Evolutionary conservation across 169 alveolate genomes (phyloP).

Genomic region (Plasmodium vinckei): DNA sequence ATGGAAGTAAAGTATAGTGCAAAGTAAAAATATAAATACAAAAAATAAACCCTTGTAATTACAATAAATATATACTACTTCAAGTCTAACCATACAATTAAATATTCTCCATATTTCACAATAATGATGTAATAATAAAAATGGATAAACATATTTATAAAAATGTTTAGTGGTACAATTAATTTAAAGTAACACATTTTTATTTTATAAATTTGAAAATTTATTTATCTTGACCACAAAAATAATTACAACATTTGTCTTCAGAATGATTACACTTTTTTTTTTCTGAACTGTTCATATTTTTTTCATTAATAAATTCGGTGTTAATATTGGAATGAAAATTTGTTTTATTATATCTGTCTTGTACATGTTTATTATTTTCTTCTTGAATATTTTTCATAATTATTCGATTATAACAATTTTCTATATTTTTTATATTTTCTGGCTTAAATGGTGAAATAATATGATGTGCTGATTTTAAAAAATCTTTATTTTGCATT

Average conservation of each 20-base stretch:
- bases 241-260: slow-evolving; percentile 37
- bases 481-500: slow-evolving; percentile 22
- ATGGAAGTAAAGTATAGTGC: too few relatives aligned
- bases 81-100: too few relatives aligned
- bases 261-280: neutral
- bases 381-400: slow-evolving; percentile 26
- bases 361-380: neutral
- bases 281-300: neutral
- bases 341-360: slow-evolving; percentile 3
- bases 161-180: too few relatives aligned
- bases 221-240: neutral
- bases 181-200: too few relatives aligned
- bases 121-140: too few relatives aligned
- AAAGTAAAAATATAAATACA: too few relatives aligned
- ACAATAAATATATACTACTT: too few relatives aligned
- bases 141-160: too few relatives aligned
- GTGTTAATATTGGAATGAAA: neutral
- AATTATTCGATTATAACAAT: slow-evolving; percentile 26
- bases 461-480: slow-evolving; percentile 36
- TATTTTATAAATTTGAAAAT: too few relatives aligned
- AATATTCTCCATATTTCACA: too few relatives aligned
- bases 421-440: slow-evolving; percentile 56
- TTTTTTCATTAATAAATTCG: slow-evolving; percentile 1
- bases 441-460: slow-evolving; percentile 35
- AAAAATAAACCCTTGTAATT: too few relatives aligned